Base-by-base conservation (phyloP, 2,329 filamentous ascomycete genomes). In the Dryadomyces sulphureus region DNA sequence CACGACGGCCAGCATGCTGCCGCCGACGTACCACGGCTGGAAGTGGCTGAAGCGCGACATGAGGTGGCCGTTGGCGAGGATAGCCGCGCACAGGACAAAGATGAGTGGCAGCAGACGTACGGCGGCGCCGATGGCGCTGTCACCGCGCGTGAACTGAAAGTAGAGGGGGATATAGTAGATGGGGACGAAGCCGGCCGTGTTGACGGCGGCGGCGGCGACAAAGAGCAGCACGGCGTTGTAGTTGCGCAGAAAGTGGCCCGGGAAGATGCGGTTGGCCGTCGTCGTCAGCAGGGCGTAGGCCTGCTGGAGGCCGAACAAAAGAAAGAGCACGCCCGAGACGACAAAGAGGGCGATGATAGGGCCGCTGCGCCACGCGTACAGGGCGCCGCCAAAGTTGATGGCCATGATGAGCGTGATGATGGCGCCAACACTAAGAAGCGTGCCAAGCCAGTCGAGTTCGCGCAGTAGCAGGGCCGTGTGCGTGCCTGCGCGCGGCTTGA, bases 81-180 rank as follows among this genome's bases (percentile, higher is more conserved):
- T n/a, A 20, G 7, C 36, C n/a, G 17, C 36, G 9, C 16, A 40
- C 38, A 65, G 64, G 41, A 65, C 50, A 19, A 63, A 52, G 45
- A 69, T 63, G 51, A 65, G 65, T 2, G 66, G 69, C 1, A 72
- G 56, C 1, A 70, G 54, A 3, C 62, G 58, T 1, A 66, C 60
- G 1, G 61, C 66, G 4, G 66, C 61, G n/a, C 59, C 47, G 4
- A 70, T 53, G 0, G 66, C 60, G 3, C 52, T 58, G 25, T 69
- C 62, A 4, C 65, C 65, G 3, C 59, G 61, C 0, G 62, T 62
- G 53, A 75, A 77, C 48, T 72, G 67, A 55, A 75, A 75, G 57
- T 65, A 75, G 0, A 76, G 57, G 0, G 73, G 73, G 7, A 70
- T 66, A 56, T 70, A 77, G 57, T 75, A 77, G 7, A 70, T 59